These are phyloP conservation scores for Dictyostelium firmibasis DNA, from an alignment of 78 protist species.

Conservation along the genomic window DNA sequence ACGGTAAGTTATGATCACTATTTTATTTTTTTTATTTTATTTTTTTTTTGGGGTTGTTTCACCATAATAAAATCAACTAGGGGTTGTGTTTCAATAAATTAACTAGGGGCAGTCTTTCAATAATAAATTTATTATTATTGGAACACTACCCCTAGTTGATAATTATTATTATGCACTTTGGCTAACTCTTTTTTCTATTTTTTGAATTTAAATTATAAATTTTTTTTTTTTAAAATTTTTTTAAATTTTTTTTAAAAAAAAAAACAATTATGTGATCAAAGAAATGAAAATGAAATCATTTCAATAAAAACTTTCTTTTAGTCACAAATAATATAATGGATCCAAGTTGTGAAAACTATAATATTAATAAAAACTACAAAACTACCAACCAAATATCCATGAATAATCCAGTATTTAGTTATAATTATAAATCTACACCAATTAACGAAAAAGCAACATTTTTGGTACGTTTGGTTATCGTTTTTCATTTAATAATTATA, in stretches of 20 bases:
- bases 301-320: neutral
- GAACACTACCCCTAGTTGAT: neutral
- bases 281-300: neutral
- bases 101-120: neutral
- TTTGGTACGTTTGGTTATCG: neutral
- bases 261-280: neutral
- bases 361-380: neutral
- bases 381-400: neutral
- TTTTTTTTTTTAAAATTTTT: neutral
- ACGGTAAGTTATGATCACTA: too few species aligned
- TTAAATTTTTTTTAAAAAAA: neutral
- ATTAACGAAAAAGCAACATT: neutral
- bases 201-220: neutral
- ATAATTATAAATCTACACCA: neutral
- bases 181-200: neutral
- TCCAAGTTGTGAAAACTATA: neutral
- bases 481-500: neutral
- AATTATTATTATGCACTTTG: neutral
- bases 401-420: neutral
- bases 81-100: too few species aligned
- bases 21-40: too few species aligned
- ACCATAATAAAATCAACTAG: too few species aligned
- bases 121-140: neutral
- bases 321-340: neutral
- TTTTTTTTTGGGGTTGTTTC: too few species aligned